These are phyloP conservation scores for Zymoseptoria passerinii DNA, from an alignment of 2,329 filamentous ascomycete genomes.

Conservation along the genomic window DNA sequence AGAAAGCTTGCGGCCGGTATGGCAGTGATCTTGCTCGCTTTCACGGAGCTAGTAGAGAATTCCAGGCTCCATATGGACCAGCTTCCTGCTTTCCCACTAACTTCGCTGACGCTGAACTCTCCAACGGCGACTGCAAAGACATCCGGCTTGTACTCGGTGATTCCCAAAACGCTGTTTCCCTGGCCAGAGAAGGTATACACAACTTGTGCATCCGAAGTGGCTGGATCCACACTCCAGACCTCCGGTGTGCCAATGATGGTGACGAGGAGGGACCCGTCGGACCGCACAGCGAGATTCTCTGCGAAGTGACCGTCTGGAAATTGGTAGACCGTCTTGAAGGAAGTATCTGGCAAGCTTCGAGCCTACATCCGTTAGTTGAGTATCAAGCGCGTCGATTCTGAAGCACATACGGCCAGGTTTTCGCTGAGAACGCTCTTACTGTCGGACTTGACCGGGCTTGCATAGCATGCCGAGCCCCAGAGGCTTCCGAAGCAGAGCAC, in stretches of 20 bases:
- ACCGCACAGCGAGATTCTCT: neutral
- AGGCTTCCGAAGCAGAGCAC: neutral
- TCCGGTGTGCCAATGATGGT: neutral
- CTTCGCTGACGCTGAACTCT: neutral
- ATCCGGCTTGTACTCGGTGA: neutral
- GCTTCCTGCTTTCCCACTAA: neutral
- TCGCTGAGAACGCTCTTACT: neutral
- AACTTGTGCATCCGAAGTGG: neutral
- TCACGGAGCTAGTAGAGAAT: neutral
- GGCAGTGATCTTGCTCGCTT: neutral
- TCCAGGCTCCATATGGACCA: conserved; percentile 5
- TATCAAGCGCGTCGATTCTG: neutral
- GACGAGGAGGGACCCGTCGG: neutral
- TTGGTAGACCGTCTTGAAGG: neutral
- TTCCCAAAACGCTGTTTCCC: neutral
- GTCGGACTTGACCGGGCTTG: neutral
- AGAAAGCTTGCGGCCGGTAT: conserved; percentile 8
- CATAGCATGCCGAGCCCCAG: neutral
- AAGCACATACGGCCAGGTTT: neutral
- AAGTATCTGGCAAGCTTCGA: neutral
- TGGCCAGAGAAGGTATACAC: neutral
- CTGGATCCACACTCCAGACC: neutral
- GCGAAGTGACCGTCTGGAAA: neutral
- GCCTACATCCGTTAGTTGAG: neutral
- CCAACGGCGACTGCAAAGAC: neutral